Percentiles rank a stretch among this genome's conserved stretches.
Evolutionary conservation across 441 rosid genomes (phyloP).

Genomic region (Iberis amara): DNA sequence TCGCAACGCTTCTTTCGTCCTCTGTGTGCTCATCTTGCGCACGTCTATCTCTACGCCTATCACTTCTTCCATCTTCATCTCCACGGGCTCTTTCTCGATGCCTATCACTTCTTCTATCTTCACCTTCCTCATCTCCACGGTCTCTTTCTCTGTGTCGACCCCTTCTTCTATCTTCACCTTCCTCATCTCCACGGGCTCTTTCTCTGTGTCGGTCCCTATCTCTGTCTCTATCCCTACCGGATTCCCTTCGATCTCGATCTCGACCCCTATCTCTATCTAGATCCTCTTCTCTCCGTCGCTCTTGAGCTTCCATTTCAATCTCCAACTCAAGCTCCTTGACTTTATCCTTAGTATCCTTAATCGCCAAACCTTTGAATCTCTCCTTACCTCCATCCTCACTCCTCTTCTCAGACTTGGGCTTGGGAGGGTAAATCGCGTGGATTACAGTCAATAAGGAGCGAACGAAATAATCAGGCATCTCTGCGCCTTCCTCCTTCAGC

Average conservation of each 20-base stretch:
- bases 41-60: conserved; percentile 31
- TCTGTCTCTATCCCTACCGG: conserved; percentile 27
- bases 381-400: conserved; percentile 24
- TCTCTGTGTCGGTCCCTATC: conserved; percentile 24
- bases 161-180: conserved; percentile 25
- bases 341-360: conserved; percentile 56
- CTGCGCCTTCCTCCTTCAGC: conserved; percentile 57
- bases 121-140: conserved; percentile 26
- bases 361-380: conserved; percentile 53
- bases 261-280: conserved; percentile 28
- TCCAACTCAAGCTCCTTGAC: conserved; percentile 66
- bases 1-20: conserved; percentile 12
- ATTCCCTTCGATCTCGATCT: conserved; percentile 18
- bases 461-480: conserved; percentile 73
- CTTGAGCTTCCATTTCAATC: conserved; percentile 45
- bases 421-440: conserved; percentile 62
- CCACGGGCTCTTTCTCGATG: conserved; percentile 22
- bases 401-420: conserved; percentile 32
- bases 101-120: conserved; percentile 17
- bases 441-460: conserved; percentile 53
- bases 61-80: conserved; percentile 29
- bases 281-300: conserved; percentile 32
- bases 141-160: conserved; percentile 32
- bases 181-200: conserved; percentile 10
- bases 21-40: conserved; percentile 32